A percentile compares a stretch with the other conserved stretches of the same genome.
phyloP scores from a whole-genome alignment of 1,284 basidiomycete genomes.

The Flammula alnicola region DNA sequence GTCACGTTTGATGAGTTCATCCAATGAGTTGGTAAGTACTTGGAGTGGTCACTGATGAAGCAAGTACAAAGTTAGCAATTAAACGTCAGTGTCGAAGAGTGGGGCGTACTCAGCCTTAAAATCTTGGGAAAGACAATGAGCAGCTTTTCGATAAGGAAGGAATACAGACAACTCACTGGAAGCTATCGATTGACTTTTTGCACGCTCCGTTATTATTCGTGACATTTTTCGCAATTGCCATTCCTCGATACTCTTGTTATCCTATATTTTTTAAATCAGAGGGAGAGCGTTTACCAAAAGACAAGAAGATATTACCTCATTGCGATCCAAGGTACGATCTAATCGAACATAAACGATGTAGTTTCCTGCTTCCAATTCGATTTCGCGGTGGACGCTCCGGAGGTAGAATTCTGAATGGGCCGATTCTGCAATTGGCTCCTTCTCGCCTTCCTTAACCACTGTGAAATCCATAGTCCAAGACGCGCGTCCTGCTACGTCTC shows the following conservation, averaged over 20 bases:
- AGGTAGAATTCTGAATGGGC: constrained; percentile 41
- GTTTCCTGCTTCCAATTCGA: constrained; percentile 51
- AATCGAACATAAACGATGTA: constrained; percentile 58
- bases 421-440: constrained; percentile 45
- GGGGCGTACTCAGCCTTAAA: constrained; percentile 31
- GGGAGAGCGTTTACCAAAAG: too few species aligned
- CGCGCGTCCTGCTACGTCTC: constrained; percentile 44
- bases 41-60: constrained; percentile 23
- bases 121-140: constrained; percentile 22
- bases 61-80: constrained; percentile 3
- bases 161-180: constrained; percentile 46
- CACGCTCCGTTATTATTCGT: constrained; percentile 45
- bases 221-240: constrained; percentile 45
- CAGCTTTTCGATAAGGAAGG: constrained; percentile 1
- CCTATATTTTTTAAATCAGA: constrained; percentile 21
- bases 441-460: constrained; percentile 51
- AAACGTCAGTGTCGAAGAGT: background rate
- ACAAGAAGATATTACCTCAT: constrained; percentile 22
- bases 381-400: constrained; percentile 51
- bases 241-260: constrained; percentile 31
- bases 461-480: constrained; percentile 56
- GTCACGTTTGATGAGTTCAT: constrained; percentile 31
- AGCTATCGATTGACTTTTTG: constrained; percentile 52
- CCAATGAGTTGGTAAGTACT: constrained; percentile 28
- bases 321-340: constrained; percentile 36